Base-by-base conservation (phyloP, 2,329 filamentous ascomycete species). In the Aulographum hederae region DNA sequence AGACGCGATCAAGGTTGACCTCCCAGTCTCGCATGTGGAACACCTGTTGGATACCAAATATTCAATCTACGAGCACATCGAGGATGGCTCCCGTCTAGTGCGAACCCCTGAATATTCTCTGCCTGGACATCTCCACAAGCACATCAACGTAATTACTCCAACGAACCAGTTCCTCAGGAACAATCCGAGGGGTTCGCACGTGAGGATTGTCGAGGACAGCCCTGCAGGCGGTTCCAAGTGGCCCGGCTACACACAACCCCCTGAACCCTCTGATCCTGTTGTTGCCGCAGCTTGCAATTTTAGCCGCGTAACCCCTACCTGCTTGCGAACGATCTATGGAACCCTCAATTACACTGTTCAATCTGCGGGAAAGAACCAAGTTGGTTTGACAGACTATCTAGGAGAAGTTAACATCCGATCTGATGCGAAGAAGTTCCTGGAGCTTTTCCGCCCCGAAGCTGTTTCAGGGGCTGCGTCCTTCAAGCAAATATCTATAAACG, bases 121-220 rank as follows among this genome's bases (percentile, higher is more conserved):
- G 4, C 68, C 69, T 12, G 43, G 42, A 20, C 61, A 72, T 41
- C 53, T 73, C 4, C 67, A 72, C 42, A 53, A 58, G 30, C 66
- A 69, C 42, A 63, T 73, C 37, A 65, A 71, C 41, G 60, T 64
- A 10, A 63, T 73, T 17, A 67, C 73, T 44, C 69, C 69, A 2
- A 73, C 68, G 1, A 72, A 61, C 30, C 67, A 66, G 0, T 73
- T 73, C 52, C 64, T 67, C 46, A 57, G 58, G 42, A 53, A 40
- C 41, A 41, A 23, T 35, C 44, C 23, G 40, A 48, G 34, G 43
- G n/a, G 37, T 46, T 15, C 45, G 47, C 25, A 41, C 46, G 27
- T 34, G 31, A 35, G 36, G 29, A 29, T 40, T 26, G 38, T 38
- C 28, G 11, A 28, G 39, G 40, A 39, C 33, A 42, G 30, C 32